Percentiles rank a stretch among this genome's conserved stretches.
phyloP scores from a whole-genome alignment of 768 basidiomycete species.

The Peribolospora kevripleyi region DNA sequence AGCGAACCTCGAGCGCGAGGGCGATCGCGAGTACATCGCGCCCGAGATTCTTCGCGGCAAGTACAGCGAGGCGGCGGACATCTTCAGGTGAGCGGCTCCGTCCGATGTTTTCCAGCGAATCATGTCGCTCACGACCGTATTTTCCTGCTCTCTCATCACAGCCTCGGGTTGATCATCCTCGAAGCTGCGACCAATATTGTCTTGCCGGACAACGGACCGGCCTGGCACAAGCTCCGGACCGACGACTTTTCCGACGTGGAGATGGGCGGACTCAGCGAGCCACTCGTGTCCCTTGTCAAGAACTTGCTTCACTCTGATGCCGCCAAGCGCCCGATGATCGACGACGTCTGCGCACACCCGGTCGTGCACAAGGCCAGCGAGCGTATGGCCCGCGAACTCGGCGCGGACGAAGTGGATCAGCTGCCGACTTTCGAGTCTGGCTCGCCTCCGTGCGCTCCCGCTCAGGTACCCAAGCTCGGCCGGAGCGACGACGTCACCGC shows the following conservation, averaged over 20 bases:
- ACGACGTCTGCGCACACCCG: conserved; percentile 35
- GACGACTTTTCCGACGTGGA: conserved; percentile 79
- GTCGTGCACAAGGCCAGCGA: conserved; percentile 24
- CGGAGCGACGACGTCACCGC: conserved; percentile 24
- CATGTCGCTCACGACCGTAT: conserved; percentile 5
- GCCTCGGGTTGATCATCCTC: conserved; percentile 84
- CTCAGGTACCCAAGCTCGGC: too few species aligned
- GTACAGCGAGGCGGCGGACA: conserved; percentile 83
- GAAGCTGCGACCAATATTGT: conserved; percentile 90
- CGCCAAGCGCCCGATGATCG: conserved; percentile 31
- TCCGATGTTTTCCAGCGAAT: neutral
- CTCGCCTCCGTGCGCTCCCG: neutral
- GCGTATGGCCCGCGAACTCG: conserved; percentile 4
- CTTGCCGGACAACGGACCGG: conserved; percentile 82
- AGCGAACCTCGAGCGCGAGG: conserved; percentile 55
- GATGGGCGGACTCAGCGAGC: conserved; percentile 28
- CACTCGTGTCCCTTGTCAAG: conserved; percentile 41
- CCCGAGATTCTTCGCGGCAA: conserved; percentile 78
- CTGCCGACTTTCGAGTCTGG: neutral
- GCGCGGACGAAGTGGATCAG: neutral
- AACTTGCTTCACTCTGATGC: conserved; percentile 59
- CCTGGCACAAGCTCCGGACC: conserved; percentile 76
- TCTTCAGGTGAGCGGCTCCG: conserved; percentile 54
- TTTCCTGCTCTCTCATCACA: conserved; percentile 16
- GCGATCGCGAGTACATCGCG: conserved; percentile 89